Evolutionary conservation across 108 stramenopile species (phyloP).

Genomic region (Pelagomonas calceolata): DNA sequence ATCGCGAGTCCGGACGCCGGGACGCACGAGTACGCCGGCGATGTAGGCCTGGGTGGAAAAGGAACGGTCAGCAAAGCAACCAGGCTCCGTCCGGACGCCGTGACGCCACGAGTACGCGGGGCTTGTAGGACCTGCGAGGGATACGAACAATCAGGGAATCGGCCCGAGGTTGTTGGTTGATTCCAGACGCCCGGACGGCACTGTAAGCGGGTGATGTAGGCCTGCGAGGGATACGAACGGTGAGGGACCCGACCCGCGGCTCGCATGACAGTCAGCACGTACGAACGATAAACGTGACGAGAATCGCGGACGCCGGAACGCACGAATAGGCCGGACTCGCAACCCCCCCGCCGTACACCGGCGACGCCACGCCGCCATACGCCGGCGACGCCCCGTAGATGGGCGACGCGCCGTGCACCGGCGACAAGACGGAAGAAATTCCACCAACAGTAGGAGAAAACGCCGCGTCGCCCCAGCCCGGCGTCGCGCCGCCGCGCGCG

Average conservation of each 20-base stretch:
- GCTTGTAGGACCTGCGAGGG: slow-evolving; percentile 24
- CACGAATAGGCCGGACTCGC: slow-evolving; percentile 23
- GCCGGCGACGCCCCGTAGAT: slow-evolving; percentile 7
- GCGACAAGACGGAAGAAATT: neutral
- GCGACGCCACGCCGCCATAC: too few species aligned
- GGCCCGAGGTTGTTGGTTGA: too few species aligned
- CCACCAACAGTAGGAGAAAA: neutral
- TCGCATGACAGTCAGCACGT: slow-evolving; percentile 5
- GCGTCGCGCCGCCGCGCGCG: slow-evolving; percentile 35
- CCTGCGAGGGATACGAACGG: slow-evolving; percentile 18
- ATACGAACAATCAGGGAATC: slow-evolving; percentile 9
- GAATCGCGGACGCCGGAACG: slow-evolving; percentile 31
- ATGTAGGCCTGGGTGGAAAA: slow-evolving; percentile 25
- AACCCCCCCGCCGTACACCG: slow-evolving; percentile 12
- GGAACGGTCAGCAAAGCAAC: slow-evolving; percentile 26
- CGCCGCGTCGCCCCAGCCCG: slow-evolving; percentile 45
- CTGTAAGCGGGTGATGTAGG: slow-evolving; percentile 20
- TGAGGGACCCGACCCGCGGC: too few species aligned
- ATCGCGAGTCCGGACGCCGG: slow-evolving; percentile 42
- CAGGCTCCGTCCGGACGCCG: slow-evolving; percentile 9
- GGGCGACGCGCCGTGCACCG: slow-evolving; percentile 3
- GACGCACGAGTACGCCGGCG: slow-evolving; percentile 27
- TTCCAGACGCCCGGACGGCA: slow-evolving; percentile 14
- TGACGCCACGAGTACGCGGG: slow-evolving; percentile 32
- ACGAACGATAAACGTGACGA: slow-evolving; percentile 36